These are phyloP conservation scores for Rhynchospora tenuis DNA, from an alignment of 176 grass and related monocot genomes.

Conservation along the genomic window DNA sequence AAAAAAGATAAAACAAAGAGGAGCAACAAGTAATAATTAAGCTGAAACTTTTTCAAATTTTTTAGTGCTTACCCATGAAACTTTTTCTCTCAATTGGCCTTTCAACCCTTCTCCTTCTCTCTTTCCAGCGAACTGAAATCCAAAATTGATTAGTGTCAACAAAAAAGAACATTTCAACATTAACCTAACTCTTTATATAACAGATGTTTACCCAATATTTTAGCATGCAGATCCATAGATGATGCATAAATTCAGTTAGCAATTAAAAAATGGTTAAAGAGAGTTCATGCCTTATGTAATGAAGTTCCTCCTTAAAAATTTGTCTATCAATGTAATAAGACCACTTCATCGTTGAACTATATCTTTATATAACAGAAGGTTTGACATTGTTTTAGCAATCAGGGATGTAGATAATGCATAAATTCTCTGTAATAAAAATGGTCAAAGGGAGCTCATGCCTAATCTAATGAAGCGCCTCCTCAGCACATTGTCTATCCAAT, in stretches of 20 bases:
- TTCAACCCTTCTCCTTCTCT: constrained; percentile 50
- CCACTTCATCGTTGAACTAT: not conserved
- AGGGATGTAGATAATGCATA: not conserved
- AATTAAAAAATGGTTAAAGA: constrained; percentile 7
- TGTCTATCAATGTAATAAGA: constrained; percentile 61
- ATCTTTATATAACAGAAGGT: not conserved
- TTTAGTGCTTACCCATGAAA: constrained; percentile 44
- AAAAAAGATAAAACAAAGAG: not conserved
- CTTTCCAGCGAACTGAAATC: constrained; percentile 77
- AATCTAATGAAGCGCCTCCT: constrained; percentile 85
- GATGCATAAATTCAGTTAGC: not conserved
- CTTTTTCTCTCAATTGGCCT: constrained; percentile 35
- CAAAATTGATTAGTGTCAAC: constrained; percentile 11
- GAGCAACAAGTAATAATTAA: not conserved
- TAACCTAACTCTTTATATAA: not conserved
- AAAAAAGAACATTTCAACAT: not conserved
- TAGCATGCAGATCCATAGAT: not conserved
- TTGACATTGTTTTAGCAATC: not conserved
- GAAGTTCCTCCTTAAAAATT: constrained; percentile 77
- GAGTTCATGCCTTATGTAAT: constrained; percentile 52
- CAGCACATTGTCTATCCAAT: constrained; percentile 89
- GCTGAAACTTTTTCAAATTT: not conserved
- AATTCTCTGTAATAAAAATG: not conserved
- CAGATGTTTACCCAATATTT: not conserved
- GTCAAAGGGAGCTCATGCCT: constrained; percentile 20